phyloP scores from a whole-genome alignment of 306 rosid genomes.

The Medicago arabica region DNA sequence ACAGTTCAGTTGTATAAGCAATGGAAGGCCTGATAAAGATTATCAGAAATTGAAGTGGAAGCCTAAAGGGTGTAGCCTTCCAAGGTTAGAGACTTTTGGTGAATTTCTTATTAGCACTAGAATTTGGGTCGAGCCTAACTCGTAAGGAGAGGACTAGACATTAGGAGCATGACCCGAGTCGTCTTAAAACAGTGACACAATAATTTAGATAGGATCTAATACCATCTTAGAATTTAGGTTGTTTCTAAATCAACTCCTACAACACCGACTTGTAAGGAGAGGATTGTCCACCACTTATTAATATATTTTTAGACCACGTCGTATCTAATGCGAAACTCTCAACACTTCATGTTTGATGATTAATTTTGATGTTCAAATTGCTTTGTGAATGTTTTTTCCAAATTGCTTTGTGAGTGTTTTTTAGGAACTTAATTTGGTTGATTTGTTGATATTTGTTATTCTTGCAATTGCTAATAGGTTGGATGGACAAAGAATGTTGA shows the following conservation, averaged over 20 bases:
- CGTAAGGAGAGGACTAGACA: too few species aligned
- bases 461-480: constrained; percentile 46
- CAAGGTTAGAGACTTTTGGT: constrained; percentile 59
- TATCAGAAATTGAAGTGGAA: constrained; percentile 79
- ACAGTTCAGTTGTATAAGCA: constrained; percentile 73
- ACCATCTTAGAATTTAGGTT: too few species aligned
- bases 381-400: background rate
- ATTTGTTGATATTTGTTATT: constrained; percentile 15
- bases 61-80: constrained; percentile 79
- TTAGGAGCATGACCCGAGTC: too few species aligned
- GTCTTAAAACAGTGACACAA: too few species aligned
- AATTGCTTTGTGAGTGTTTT: constrained; percentile 4
- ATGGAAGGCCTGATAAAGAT: constrained; percentile 81
- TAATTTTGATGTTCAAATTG: background rate
- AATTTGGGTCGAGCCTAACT: too few species aligned
- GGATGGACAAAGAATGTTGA: constrained; percentile 71
- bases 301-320: too few species aligned
- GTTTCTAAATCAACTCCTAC: too few species aligned
- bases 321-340: too few species aligned
- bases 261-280: too few species aligned
- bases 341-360: background rate
- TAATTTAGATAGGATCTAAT: too few species aligned
- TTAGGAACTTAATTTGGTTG: background rate
- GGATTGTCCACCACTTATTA: too few species aligned
- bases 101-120: constrained; percentile 7